These are phyloP conservation scores for Salix dunnii DNA, from an alignment of 345 rosid species.

Conservation along the genomic window DNA sequence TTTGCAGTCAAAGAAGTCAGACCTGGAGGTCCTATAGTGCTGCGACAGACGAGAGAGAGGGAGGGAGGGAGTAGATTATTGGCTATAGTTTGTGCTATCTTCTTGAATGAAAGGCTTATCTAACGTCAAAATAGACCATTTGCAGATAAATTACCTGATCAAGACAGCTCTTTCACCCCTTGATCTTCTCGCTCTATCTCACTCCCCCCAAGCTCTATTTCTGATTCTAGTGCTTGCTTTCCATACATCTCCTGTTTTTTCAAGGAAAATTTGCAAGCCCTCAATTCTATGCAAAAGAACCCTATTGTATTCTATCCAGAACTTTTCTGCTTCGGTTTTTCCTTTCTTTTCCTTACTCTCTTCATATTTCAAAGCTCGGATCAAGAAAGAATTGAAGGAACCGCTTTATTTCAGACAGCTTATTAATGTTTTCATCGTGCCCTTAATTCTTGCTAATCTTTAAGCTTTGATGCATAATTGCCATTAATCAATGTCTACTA, in stretches of 20 bases:
- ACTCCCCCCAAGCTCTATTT: not conserved
- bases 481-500: not conserved
- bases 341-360: not conserved
- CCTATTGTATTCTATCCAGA: not conserved
- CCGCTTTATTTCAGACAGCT: not conserved
- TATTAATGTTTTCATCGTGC: not conserved
- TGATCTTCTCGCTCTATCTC: constrained; percentile 7
- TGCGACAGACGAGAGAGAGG: constrained; percentile 19
- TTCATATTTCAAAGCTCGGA: not conserved
- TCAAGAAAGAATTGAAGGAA: not conserved
- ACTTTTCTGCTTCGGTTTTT: not conserved
- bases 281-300: not conserved
- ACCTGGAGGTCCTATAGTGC: constrained; percentile 14
- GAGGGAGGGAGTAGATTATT: constrained; percentile 2
- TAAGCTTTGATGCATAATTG: not conserved
- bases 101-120: constrained; percentile 1
- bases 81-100: constrained; percentile 1
- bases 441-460: not conserved
- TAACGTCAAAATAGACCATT: constrained; percentile 25
- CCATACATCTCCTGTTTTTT: not conserved
- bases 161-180: constrained; percentile 30
- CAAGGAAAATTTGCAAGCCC: not conserved
- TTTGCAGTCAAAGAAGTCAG: constrained; percentile 51
- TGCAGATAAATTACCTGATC: constrained; percentile 20
- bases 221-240: not conserved